Conservation (phyloP, 148 eudicot species). For the Silene latifolia region DNA sequence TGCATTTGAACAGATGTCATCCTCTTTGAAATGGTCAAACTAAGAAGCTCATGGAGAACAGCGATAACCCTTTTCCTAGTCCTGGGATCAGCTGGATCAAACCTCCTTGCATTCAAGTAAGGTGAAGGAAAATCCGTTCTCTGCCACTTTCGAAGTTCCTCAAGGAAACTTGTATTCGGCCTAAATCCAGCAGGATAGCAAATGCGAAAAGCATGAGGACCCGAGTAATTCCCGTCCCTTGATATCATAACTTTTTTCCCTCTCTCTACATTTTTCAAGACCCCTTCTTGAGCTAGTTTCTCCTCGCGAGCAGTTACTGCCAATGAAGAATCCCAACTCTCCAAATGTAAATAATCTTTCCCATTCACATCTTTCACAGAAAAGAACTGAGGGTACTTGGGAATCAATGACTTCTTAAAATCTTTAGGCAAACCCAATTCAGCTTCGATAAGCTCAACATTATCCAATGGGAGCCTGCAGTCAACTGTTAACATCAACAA, state of each 20-base stretch:
- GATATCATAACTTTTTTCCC: slow-evolving; percentile 45
- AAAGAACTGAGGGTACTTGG: slow-evolving; percentile 65
- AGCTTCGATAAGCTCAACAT: slow-evolving; percentile 43
- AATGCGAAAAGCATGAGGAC: slow-evolving; percentile 72
- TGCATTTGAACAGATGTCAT: slow-evolving; percentile 75
- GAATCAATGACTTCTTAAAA: slow-evolving; percentile 52
- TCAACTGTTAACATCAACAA: slow-evolving; percentile 85
- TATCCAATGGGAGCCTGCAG: slow-evolving; percentile 70
- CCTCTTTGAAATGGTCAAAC: slow-evolving; percentile 74
- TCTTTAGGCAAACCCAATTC: slow-evolving; percentile 79
- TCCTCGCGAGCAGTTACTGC: slow-evolving; percentile 80
- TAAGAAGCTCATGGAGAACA: slow-evolving; percentile 94
- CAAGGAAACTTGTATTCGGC: slow-evolving; percentile 73
- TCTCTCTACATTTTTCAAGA: slow-evolving; percentile 19
- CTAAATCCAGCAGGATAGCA: slow-evolving; percentile 75
- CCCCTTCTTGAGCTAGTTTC: slow-evolving; percentile 34
- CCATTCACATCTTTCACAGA: slow-evolving; percentile 51
- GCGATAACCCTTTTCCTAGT: slow-evolving; percentile 74
- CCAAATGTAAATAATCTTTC: slow-evolving; percentile 51
- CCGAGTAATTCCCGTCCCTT: slow-evolving; percentile 75
- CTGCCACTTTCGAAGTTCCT: slow-evolving; percentile 82
- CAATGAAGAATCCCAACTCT: slow-evolving; percentile 76
- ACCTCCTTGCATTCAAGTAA: slow-evolving; percentile 76
- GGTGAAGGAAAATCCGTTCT: slow-evolving; percentile 88
- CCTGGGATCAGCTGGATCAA: slow-evolving; percentile 65